phyloP scores from a whole-genome alignment of 176 grass and related monocot species.

The Ananas comosus region DNA sequence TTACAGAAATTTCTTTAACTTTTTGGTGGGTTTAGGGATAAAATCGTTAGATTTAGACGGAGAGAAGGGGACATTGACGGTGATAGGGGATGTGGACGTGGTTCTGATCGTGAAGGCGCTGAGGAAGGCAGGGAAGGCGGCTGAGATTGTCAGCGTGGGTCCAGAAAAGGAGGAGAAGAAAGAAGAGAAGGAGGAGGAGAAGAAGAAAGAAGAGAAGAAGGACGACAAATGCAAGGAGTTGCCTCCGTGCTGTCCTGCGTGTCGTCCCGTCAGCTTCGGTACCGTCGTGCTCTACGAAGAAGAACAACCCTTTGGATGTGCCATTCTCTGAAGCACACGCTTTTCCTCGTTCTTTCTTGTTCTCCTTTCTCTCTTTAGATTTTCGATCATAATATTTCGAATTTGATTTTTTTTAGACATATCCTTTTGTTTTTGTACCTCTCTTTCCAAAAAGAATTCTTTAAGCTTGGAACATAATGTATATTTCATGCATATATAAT shows the following conservation, averaged over 20 bases:
- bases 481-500: too few relatives aligned
- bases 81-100: constrained; percentile 51
- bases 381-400: neutral
- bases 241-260: constrained; percentile 1
- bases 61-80: constrained; percentile 47
- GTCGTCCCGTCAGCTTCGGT: neutral
- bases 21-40: constrained; percentile 28
- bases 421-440: too few relatives aligned
- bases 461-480: too few relatives aligned
- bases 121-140: constrained; percentile 31
- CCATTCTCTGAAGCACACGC: constrained; percentile 6
- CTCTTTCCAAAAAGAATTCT: too few relatives aligned
- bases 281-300: constrained; percentile 22
- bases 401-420: neutral
- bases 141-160: constrained; percentile 39
- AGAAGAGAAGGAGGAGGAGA: constrained; percentile 17
- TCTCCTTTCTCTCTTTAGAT: neutral
- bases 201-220: constrained; percentile 35
- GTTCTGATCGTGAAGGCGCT: constrained; percentile 27
- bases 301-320: constrained; percentile 14
- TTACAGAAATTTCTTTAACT: too few relatives aligned
- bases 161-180: constrained; percentile 42
- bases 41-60: constrained; percentile 48
- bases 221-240: constrained; percentile 17
- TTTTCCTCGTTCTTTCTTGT: neutral